Evolutionary conservation across 371 early-diverging fungal genomes (phyloP), one percentile per base, ranked within the genome.

Genomic region (Gilbertella persicaria): DNA sequence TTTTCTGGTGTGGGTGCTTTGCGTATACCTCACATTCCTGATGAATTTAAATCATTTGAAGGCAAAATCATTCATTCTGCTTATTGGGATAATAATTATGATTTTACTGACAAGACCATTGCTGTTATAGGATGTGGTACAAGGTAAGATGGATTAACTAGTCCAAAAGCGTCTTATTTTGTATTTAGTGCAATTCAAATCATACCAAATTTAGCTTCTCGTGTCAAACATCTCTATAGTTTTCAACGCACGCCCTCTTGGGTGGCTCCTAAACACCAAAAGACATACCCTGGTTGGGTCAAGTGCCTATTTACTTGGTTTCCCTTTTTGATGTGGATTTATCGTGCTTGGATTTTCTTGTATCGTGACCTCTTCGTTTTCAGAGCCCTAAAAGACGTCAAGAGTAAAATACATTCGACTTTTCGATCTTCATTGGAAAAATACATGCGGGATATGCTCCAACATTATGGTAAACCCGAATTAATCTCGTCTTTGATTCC

Each of bases 101-200:
- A 80, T 50, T 59, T 77, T 45, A 75, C 68, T 8, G 56, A 66
- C 56, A 82, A 80, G 57, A 67, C 72, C 4, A 67, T 82, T 2
- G 80, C 79, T 28, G 60, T 82, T 5, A 63, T 82, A 51, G 83
- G 83, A 4, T 79, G 79, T 53, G 80, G 83, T 30, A 70, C 83
- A 28, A 75, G 80, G 79, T 80, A 71, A 17, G 10, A n/a, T n/a
- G n/a, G n/a, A n/a, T n/a, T n/a, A n/a, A n/a, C 21, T 21, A 17
- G 3, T 38, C 5, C 7, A 20, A 23, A 29, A 21, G 8, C 3
- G 2, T 38, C 5, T n/a, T 25, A 14, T n/a, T 8, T 24, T 26
- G n/a, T 39, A 19, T 26, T 28, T n/a, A 75, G 75, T 50, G 84
- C 72, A 4, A 69, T 75, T 21, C 84, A 84, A 47, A 62, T 79